Conservation (phyloP, 257 asterid genomes). For the Solanum peruvianum region DNA sequence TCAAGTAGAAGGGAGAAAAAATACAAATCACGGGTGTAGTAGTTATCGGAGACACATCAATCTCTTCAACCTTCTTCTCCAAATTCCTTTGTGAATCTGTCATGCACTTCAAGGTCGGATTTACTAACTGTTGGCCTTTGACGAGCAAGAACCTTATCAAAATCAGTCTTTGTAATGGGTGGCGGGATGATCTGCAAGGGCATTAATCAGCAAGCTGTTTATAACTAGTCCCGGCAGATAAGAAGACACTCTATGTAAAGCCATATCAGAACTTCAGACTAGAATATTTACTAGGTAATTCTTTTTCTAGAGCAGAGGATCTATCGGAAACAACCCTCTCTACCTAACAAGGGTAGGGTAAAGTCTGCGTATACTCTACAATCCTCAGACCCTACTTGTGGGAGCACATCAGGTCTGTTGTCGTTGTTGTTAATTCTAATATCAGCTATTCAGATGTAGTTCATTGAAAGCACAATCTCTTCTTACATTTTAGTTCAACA, state of each 20-base stretch:
- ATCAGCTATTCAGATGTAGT: neutral
- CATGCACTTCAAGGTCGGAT: conserved; percentile 84
- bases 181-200: conserved; percentile 73
- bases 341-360: neutral
- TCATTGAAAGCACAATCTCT: neutral
- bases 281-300: neutral
- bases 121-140: conserved; percentile 96
- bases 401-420: neutral
- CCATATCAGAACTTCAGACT: neutral
- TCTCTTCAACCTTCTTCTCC: conserved; percentile 88
- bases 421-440: neutral
- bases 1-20: neutral
- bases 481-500: neutral
- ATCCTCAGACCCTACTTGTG: neutral
- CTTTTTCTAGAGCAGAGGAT: neutral
- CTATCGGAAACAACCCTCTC: neutral
- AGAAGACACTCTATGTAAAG: neutral
- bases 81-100: conserved; percentile 82
- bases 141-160: conserved; percentile 86
- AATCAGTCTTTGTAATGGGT: conserved; percentile 73
- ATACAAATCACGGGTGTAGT: conserved; percentile 13
- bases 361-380: neutral
- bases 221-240: neutral
- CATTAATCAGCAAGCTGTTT: neutral
- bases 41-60: conserved; percentile 21